Base-by-base conservation (phyloP, 305 asterid species). In the Fraxinus angustifolia region DNA sequence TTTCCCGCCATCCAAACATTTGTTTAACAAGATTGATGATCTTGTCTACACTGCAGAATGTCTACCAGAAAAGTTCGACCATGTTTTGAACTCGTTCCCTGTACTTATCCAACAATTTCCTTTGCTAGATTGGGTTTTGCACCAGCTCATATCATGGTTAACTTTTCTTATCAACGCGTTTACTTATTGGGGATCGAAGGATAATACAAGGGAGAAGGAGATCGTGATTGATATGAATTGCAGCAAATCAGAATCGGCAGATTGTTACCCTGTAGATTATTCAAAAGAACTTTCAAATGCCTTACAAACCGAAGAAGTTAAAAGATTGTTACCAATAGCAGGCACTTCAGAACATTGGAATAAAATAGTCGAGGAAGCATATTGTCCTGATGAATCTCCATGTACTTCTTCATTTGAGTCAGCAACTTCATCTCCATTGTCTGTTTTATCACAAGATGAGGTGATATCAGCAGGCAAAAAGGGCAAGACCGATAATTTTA, bases 1-100 rank as follows among this genome's bases (percentile, higher is more conserved):
- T 14, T 78, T 92, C 82, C 95, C 95, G 0, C 87, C 82, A 14
- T 83, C 89, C 8, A 36, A 86, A 0, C 16, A 8, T 19, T 6
- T 89, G 1, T 92, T 92, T 73, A 83, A 91, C 75, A 85, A 80
- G 40, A 77, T 91, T 3, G 93, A 92, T 19, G 72, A 23, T 34
- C 83, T 91, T 19, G 86, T 87, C 8, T 62, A 78, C 26, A 16
- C 26, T 6, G 89, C 88, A 8, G 90, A 91, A 77, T 12, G 19
- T 12, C 76, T 91, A 3, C 93, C 93, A 0, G 82, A 75, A 8
- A 81, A 70, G 7, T 26, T 90, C 28, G 95, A 90, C 26, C 82
- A 76, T 3, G 76, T 76, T 3, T 10, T 84, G 60, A 80, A 76
- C 31, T 89, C 72, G 14, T 12, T 87, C 30, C 82, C 86, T 3